These are phyloP conservation scores for Amanita thiersii DNA, from an alignment of 768 basidiomycete genomes.

Conservation along the genomic window DNA sequence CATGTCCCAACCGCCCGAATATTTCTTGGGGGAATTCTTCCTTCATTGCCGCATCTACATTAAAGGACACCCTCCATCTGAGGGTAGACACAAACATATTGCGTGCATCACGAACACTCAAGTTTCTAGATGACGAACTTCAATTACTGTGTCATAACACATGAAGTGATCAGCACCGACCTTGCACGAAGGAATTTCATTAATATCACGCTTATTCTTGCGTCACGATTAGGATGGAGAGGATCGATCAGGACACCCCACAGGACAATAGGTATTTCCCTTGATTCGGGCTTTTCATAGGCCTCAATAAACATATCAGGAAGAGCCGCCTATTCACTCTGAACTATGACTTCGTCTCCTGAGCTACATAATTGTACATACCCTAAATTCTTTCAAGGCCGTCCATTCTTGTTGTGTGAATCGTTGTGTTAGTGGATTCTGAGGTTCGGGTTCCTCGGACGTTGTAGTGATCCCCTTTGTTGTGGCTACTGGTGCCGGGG, in stretches of 20 bases:
- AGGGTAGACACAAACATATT: conserved; percentile 65
- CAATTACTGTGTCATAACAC: background rate
- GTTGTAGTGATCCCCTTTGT: conserved; percentile 7
- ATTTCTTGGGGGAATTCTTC: conserved; percentile 57
- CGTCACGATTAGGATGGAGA: conserved; percentile 37
- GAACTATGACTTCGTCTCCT: background rate
- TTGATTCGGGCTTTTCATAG: conserved; percentile 49
- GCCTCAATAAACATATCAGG: conserved; percentile 50
- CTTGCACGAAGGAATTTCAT: conserved; percentile 80
- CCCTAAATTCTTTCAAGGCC: conserved; percentile 61
- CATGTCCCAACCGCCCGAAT: conserved; percentile 55
- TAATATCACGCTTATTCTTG: conserved; percentile 64
- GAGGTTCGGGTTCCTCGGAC: conserved; percentile 38
- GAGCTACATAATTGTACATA: conserved; percentile 20
- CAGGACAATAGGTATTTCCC: conserved; percentile 41
- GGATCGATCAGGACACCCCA: conserved; percentile 75
- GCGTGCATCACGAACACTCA: conserved; percentile 44
- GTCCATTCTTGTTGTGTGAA: conserved; percentile 71
- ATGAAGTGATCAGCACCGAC: conserved; percentile 23
- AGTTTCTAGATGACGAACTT: conserved; percentile 27
- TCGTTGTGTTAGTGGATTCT: conserved; percentile 58
- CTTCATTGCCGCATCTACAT: conserved; percentile 48
- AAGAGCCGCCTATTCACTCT: conserved; percentile 27
- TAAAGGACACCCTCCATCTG: conserved; percentile 62
- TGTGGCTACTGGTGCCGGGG: conserved; percentile 9